Evolutionary conservation across 2,329 filamentous ascomycete species (phyloP).

Genomic region (Penicillium sp.): DNA sequence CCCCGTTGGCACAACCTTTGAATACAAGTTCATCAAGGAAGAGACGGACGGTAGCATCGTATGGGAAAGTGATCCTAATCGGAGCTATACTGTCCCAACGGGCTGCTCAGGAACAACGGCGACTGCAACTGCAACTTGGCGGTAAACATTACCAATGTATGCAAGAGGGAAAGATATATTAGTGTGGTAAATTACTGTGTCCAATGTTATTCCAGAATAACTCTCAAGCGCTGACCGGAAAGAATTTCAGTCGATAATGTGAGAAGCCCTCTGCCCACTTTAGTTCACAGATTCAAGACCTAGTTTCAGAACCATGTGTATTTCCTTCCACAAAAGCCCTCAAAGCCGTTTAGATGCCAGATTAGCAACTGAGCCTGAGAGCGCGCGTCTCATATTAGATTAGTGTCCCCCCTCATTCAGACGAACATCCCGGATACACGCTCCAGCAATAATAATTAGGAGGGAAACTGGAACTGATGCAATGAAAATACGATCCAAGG

Average conservation of each 20-base stretch:
- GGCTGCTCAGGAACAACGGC: constrained; percentile 4
- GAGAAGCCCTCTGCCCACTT: no score
- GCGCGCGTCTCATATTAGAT: no score
- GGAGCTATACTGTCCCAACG: constrained; percentile 8
- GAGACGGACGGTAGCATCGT: constrained; percentile 2
- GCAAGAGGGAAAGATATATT: not conserved
- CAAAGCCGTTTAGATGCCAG: no score
- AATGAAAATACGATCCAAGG: not conserved
- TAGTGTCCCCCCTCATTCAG: not conserved
- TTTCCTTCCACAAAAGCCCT: no score
- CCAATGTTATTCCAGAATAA: not conserved
- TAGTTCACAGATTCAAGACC: no score
- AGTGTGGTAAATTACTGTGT: no score
- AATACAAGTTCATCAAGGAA: constrained; percentile 13
- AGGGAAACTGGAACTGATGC: not conserved
- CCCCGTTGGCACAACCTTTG: constrained; percentile 54
- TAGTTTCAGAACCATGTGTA: no score
- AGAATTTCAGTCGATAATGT: no score
- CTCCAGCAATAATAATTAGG: not conserved
- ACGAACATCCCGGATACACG: not conserved
- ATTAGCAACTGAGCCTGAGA: no score
- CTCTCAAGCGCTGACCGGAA: not conserved
- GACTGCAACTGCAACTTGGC: constrained; percentile 5
- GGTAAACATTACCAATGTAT: not conserved
- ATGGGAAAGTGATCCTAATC: constrained; percentile 14